Percentiles rank a stretch among this genome's conserved stretches.
Evolutionary conservation across 2,329 filamentous ascomycete species (phyloP).

Genomic region (Nothophaeocryptopus gaeumannii): DNA sequence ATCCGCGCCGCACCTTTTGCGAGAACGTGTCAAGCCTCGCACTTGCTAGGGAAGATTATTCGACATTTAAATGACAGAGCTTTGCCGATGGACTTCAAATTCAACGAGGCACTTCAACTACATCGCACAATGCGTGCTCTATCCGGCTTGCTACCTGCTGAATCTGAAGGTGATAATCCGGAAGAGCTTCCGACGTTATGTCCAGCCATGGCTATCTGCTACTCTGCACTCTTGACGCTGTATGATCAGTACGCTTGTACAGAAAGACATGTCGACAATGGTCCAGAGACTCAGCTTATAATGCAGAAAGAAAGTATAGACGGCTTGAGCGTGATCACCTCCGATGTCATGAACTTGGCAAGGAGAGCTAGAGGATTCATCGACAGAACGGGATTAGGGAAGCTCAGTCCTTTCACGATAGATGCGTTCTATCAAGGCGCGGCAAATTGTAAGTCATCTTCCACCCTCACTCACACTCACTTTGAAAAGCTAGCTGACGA

Average conservation of each 20-base stretch:
- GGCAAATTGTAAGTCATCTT: conserved; percentile 29
- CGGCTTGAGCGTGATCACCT: conserved; percentile 21
- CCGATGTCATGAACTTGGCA: conserved; percentile 20
- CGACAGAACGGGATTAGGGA: conserved; percentile 11
- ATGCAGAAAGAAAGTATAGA: conserved; percentile 37
- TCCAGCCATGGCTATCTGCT: conserved; percentile 36
- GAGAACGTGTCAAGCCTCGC: conserved; percentile 36
- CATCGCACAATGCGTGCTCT: conserved; percentile 34
- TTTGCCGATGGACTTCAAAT: conserved; percentile 31
- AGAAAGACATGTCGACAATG: conserved; percentile 26
- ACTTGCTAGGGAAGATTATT: conserved; percentile 36
- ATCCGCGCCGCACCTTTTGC: conserved; percentile 33
- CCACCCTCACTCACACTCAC: neutral
- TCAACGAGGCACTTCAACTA: conserved; percentile 36
- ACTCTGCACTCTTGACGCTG: conserved; percentile 32
- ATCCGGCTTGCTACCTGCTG: conserved; percentile 28
- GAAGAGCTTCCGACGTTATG: conserved; percentile 21
- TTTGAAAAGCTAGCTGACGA: neutral
- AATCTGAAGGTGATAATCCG: conserved; percentile 25
- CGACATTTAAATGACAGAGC: conserved; percentile 32
- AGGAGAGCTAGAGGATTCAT: conserved; percentile 15
- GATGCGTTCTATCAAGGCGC: conserved; percentile 38
- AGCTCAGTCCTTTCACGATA: conserved; percentile 28
- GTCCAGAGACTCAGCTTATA: conserved; percentile 34
- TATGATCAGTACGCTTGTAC: conserved; percentile 37